Conservation (phyloP, 805 yeast species). For the Saturnispora galanensis region DNA sequence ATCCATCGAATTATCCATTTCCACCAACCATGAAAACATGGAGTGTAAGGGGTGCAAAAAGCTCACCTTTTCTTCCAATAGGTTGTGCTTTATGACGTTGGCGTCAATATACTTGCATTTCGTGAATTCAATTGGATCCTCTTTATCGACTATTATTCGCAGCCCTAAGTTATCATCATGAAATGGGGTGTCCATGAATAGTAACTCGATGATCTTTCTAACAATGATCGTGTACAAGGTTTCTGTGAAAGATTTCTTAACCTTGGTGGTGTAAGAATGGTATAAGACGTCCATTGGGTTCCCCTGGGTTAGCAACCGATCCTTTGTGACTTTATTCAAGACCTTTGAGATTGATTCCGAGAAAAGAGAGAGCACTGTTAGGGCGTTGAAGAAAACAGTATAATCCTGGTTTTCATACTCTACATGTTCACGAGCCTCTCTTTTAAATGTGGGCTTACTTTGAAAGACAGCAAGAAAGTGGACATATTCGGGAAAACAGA, state of each 20-base stretch:
- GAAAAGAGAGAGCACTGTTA: conserved; percentile 58
- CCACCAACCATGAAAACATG: conserved; percentile 60
- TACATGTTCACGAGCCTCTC: conserved; percentile 75
- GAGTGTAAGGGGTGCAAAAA: conserved; percentile 77
- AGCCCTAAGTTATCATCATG: conserved; percentile 6
- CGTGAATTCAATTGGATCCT: conserved; percentile 15
- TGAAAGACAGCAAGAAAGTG: conserved; percentile 63
- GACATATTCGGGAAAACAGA: conserved; percentile 39
- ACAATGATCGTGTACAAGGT: conserved; percentile 12
- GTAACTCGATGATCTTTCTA: conserved; percentile 10
- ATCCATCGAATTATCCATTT: conserved; percentile 30
- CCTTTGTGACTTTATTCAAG: conserved; percentile 21
- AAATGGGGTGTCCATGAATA: conserved; percentile 12
- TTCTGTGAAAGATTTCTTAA: conserved; percentile 14
- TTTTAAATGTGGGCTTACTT: conserved; percentile 61
- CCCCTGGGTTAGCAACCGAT: conserved; percentile 8
- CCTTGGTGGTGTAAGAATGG: conserved; percentile 12
- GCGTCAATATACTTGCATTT: conserved; percentile 17
- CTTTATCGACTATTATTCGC: conserved; percentile 16
- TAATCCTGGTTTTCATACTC: conserved; percentile 87
- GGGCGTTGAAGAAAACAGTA: conserved; percentile 56
- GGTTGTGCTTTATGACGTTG: conserved; percentile 30
- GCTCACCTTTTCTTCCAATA: conserved; percentile 43
- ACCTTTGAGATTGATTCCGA: conserved; percentile 45
- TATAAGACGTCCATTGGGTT: conserved; percentile 14